Evolutionary conservation across 352 stramenopile species (phyloP).

Genomic region (Pythium apleroticum): DNA sequence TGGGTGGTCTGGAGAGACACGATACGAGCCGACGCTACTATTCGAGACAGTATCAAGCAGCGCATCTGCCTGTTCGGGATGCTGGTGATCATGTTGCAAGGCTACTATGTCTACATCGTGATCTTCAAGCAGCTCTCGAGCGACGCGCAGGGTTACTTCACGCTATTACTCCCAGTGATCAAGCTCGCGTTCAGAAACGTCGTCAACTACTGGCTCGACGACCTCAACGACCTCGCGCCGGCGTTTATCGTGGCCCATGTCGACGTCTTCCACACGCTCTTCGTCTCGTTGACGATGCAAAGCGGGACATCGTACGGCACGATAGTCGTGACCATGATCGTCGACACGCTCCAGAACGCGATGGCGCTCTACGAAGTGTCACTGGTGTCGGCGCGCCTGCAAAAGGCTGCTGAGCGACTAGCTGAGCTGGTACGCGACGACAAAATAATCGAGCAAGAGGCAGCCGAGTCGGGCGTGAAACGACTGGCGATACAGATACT

Average conservation of each 20-base stretch:
- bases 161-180: slow-evolving; percentile 1
- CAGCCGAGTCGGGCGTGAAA: not conserved
- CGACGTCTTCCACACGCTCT: slow-evolving; percentile 23
- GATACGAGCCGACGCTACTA: not conserved
- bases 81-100: not conserved
- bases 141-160: not conserved
- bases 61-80: not conserved
- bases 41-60: not conserved
- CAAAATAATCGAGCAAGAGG: not conserved
- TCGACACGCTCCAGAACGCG: slow-evolving; percentile 4
- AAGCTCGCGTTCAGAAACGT: slow-evolving; percentile 17
- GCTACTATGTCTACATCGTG: not conserved
- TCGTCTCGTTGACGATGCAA: slow-evolving; percentile 22
- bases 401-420: not conserved
- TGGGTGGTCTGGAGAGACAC: not conserved
- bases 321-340: slow-evolving; percentile 3
- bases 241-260: slow-evolving; percentile 8
- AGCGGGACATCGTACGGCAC: not conserved
- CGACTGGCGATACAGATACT: not conserved
- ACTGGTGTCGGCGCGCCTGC: not conserved
- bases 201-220: not conserved
- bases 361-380: not conserved
- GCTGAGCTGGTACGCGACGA: not conserved
- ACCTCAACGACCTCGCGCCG: slow-evolving; percentile 9
- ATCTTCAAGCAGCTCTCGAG: not conserved